phyloP scores from a whole-genome alignment of 2,329 filamentous ascomycete species.

The Colletotrichum camelliae region DNA sequence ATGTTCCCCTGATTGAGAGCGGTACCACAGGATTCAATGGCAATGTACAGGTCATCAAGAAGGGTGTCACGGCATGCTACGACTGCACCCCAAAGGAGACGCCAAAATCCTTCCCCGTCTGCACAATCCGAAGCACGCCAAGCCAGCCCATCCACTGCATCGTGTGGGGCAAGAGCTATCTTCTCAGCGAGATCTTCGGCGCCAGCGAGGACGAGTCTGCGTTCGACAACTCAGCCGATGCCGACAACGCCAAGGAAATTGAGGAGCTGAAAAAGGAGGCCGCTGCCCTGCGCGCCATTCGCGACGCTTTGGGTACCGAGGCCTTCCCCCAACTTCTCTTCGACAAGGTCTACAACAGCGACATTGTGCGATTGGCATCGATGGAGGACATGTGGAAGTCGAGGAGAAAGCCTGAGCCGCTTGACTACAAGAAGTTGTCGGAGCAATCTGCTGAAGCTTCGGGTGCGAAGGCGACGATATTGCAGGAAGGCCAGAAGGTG shows the following conservation, averaged over 20 bases:
- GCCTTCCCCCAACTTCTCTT: conserved; percentile 84
- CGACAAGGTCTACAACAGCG: conserved; percentile 88
- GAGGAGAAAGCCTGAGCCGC: conserved; percentile 73
- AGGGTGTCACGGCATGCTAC: conserved; percentile 92
- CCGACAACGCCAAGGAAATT: conserved; percentile 86
- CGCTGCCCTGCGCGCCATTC: conserved; percentile 81
- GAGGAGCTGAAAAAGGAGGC: conserved; percentile 86
- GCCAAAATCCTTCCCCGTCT: conserved; percentile 93
- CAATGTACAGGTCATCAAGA: conserved; percentile 95
- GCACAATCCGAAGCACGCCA: conserved; percentile 95
- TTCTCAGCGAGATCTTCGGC: conserved; percentile 94
- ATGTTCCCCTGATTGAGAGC: conserved; percentile 92
- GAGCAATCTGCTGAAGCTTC: conserved; percentile 54
- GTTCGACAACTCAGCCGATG: conserved; percentile 80
- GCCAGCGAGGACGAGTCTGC: conserved; percentile 84
- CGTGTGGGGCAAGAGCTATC: conserved; percentile 97
- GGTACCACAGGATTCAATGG: conserved; percentile 98
- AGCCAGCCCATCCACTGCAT: conserved; percentile 98
- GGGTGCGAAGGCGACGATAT: conserved; percentile 57
- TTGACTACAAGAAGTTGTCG: conserved; percentile 71
- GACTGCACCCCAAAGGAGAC: conserved; percentile 90
- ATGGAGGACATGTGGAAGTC: conserved; percentile 98
- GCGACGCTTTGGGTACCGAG: conserved; percentile 77
- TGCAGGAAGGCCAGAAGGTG: conserved; percentile 72
- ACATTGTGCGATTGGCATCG: conserved; percentile 80